Conservation (phyloP, 139 green algal genomes). For the Microglena sp. region DNA sequence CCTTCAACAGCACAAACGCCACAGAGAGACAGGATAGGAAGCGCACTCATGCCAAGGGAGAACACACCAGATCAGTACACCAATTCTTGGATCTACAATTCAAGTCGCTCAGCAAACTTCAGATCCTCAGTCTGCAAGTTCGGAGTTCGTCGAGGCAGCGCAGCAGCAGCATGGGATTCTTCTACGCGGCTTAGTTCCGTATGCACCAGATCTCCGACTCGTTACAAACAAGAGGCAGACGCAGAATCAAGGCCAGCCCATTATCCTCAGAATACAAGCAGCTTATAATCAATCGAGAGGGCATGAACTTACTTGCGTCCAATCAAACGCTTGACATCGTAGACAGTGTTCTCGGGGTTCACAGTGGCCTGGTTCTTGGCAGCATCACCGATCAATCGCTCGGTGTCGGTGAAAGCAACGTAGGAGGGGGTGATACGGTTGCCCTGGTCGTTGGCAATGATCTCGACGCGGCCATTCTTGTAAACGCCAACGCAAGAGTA, state of each 20-base stretch:
- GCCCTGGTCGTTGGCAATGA: conserved; percentile 98
- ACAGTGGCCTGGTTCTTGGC: conserved; percentile 96
- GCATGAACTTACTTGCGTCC: conserved; percentile 74
- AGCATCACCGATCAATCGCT: conserved; percentile 96
- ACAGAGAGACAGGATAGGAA: background rate
- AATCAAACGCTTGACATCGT: conserved; percentile 98
- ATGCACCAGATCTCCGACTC: too few species aligned
- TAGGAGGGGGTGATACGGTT: conserved; percentile 99
- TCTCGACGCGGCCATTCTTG: conserved; percentile 97
- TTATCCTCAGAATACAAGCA: too few species aligned
- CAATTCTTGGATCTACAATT: too few species aligned
- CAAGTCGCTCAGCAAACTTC: too few species aligned
- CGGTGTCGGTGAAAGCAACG: conserved; percentile 98
- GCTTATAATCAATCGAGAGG: background rate
- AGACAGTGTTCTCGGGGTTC: conserved; percentile 91
- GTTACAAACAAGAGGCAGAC: too few species aligned
- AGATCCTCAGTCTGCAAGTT: too few species aligned
- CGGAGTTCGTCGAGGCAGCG: too few species aligned
- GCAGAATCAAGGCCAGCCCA: too few species aligned
- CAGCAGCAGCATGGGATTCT: too few species aligned
- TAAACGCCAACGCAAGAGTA: conserved; percentile 99
- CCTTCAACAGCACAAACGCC: background rate
- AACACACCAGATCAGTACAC: too few species aligned
- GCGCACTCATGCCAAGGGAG: too few species aligned
- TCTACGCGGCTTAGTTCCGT: too few species aligned